phyloP scores from a whole-genome alignment of 805 yeast species.

The Yamadazyma laniorum region DNA sequence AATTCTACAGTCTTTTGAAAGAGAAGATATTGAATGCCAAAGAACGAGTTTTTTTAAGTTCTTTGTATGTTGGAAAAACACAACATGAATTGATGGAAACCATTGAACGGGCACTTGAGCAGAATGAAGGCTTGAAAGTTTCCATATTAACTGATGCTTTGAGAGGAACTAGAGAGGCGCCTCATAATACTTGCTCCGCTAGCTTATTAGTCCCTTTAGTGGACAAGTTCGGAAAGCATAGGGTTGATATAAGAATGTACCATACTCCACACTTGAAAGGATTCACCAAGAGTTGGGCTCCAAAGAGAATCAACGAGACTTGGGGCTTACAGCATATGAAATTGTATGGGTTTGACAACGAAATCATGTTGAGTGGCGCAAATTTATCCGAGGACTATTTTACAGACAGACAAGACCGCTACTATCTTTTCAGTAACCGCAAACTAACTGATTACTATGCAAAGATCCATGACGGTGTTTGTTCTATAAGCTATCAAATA shows the following conservation, averaged over 20 bases:
- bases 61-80: conserved; percentile 80
- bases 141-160: conserved; percentile 81
- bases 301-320: conserved; percentile 86
- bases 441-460: conserved; percentile 70
- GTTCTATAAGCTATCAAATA: conserved; percentile 69
- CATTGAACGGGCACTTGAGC: conserved; percentile 55
- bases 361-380: conserved; percentile 86
- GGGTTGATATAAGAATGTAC: conserved; percentile 81
- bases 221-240: conserved; percentile 55
- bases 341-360: conserved; percentile 90
- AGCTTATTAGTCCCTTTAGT: conserved; percentile 66
- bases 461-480: conserved; percentile 63
- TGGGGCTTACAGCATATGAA: conserved; percentile 97
- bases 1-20: conserved; percentile 69
- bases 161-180: conserved; percentile 91
- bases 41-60: conserved; percentile 71
- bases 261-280: conserved; percentile 87
- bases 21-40: conserved; percentile 61
- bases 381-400: conserved; percentile 89
- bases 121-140: conserved; percentile 63
- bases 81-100: conserved; percentile 74
- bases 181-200: conserved; percentile 68
- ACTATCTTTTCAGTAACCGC: conserved; percentile 64
- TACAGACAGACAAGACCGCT: conserved; percentile 92
- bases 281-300: conserved; percentile 59